These are phyloP conservation scores for Alternaria ethzedia DNA, from an alignment of 2,329 filamentous ascomycete species.

Conservation along the genomic window DNA sequence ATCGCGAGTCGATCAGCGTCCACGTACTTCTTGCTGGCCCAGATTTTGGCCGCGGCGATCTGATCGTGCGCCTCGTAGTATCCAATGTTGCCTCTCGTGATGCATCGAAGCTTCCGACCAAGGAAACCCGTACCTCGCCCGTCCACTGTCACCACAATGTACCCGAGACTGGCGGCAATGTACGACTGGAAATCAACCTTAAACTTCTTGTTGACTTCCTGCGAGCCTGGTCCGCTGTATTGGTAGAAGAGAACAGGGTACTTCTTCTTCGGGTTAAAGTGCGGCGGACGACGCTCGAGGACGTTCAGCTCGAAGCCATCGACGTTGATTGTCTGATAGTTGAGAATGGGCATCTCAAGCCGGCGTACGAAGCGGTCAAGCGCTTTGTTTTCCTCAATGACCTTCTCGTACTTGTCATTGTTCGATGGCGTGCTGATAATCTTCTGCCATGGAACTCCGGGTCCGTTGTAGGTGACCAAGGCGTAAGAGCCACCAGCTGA, in stretches of 20 bases:
- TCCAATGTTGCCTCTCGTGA: constrained; percentile 83
- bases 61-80: constrained; percentile 87
- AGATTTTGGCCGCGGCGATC: constrained; percentile 86
- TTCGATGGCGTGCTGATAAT: constrained; percentile 83
- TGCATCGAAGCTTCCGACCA: constrained; percentile 81
- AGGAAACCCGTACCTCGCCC: constrained; percentile 91
- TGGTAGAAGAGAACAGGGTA: constrained; percentile 96
- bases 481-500: constrained; percentile 82
- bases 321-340: constrained; percentile 85
- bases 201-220: constrained; percentile 82
- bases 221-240: constrained; percentile 94
- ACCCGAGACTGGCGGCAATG: constrained; percentile 82
- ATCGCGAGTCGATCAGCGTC: constrained; percentile 84
- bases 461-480: constrained; percentile 83
- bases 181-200: constrained; percentile 88
- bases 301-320: constrained; percentile 76
- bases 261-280: constrained; percentile 81
- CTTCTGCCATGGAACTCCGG: constrained; percentile 87
- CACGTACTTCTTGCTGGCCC: constrained; percentile 81
- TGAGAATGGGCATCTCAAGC: constrained; percentile 81
- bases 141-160: constrained; percentile 94
- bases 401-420: constrained; percentile 66
- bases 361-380: constrained; percentile 73
- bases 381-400: constrained; percentile 77
- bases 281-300: constrained; percentile 85